Evolutionary conservation across 495 filamentous ascomycete species (phyloP), one percentile per base, ranked within the genome.

Genomic region (Chaetomium tenue): DNA sequence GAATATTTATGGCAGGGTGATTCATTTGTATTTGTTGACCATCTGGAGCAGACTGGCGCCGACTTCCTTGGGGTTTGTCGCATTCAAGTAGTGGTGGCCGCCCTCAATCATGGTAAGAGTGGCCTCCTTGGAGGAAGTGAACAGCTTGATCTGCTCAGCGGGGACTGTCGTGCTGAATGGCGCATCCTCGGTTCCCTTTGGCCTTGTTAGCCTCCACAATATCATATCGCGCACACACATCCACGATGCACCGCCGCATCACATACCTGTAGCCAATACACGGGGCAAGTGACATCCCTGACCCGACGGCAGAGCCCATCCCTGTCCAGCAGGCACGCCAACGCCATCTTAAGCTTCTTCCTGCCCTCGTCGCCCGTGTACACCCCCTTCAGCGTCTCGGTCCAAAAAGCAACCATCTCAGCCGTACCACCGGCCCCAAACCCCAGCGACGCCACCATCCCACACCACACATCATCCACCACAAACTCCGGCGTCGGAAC

Each of bases 231-330:
- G n/a, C n/a, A n/a, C 11, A 44, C 40, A 16, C 13, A 16, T 15
- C 3, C 13, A 16, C 40, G n/a, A n/a, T n/a, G 0, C 40, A 18
- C 15, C 15, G 13, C 16, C 5, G 6, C 46, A 50, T 50, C 47
- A 75, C 78, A 70, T 60, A 84, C 85, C 69, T 89, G 86, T 51
- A 88, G 63, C 87, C 86, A 89, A 42, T 82, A 72, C 3, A 89
- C 82, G 0, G 87, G 86, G 65, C 86, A 88, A 51, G 65, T 72
- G 20, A 89, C 72, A 73, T 88, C 82, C 13, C 75, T 70, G 13
- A 88, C 61, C 47, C 87, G 71, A 6, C 76, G 68, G 54, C 81
- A 77, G 58, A 89, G 73, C 16, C 83, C 81, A 66, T 87, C 87
- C n/a, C 87, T 70, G 61, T 86, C 83, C n/a, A 79, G 65, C 20